phyloP scores from a whole-genome alignment of 2,329 filamentous ascomycete genomes.

The Trichoderma pleuroti region DNA sequence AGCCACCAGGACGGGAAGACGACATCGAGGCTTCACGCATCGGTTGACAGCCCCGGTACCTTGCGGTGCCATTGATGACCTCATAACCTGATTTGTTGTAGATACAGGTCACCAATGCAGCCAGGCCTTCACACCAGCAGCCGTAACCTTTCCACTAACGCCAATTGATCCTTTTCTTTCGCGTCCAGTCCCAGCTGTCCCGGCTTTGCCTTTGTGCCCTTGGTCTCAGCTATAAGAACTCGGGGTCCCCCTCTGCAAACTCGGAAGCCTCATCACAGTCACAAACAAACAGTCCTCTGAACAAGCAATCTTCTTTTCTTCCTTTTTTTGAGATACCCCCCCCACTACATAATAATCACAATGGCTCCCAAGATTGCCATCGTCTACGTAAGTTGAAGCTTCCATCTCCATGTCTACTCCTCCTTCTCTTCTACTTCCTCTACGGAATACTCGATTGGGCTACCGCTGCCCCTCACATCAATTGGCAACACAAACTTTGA shows the following conservation, averaged over 20 bases:
- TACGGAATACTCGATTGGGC: not conserved
- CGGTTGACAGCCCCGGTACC: not conserved
- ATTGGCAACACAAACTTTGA: not conserved
- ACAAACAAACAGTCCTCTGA: not conserved
- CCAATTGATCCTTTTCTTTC: not conserved
- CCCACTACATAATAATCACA: slow-evolving; percentile 32
- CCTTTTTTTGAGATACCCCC: slow-evolving; percentile 14
- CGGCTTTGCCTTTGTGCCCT: not conserved
- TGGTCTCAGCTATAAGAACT: slow-evolving; percentile 27
- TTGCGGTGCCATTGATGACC: not conserved
- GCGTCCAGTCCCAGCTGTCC: not conserved
- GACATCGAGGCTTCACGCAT: not conserved
- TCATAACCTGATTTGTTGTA: not conserved
- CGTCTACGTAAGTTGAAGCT: slow-evolving; percentile 65
- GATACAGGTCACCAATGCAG: not conserved
- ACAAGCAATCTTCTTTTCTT: slow-evolving; percentile 9
- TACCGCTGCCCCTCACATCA: not conserved
- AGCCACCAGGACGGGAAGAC: not conserved
- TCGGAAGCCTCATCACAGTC: slow-evolving; percentile 6
- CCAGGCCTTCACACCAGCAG: not conserved
- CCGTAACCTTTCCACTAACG: slow-evolving; percentile 7
- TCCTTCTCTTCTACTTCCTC: not conserved
- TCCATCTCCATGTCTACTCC: not conserved
- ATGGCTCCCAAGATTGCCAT: slow-evolving; percentile 94
- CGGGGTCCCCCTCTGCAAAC: not conserved